phyloP scores from a whole-genome alignment of 768 basidiomycete genomes.

The Suillus discolor region DNA sequence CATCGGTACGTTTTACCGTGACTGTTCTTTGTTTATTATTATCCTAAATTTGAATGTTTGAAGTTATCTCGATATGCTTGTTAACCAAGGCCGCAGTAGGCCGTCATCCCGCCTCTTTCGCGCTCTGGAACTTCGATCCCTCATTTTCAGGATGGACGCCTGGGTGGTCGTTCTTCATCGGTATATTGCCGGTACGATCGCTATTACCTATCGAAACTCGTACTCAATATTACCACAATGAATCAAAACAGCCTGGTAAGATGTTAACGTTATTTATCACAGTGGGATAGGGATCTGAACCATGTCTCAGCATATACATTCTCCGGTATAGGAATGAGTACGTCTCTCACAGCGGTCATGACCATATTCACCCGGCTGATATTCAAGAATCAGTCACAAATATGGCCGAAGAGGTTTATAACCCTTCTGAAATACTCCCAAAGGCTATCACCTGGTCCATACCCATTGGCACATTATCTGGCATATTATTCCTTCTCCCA shows the following conservation, averaged over 20 bases:
- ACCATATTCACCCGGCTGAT: conserved; percentile 7
- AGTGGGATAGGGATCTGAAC: conserved; percentile 14
- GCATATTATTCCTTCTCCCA: conserved; percentile 59
- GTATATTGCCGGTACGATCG: conserved; percentile 50
- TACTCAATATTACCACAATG: conserved; percentile 5
- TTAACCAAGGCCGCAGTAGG: conserved; percentile 60
- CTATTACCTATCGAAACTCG: not conserved
- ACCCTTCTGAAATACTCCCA: conserved; percentile 57
- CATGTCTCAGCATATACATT: conserved; percentile 51
- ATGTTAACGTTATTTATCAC: conserved; percentile 4
- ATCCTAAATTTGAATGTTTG: conserved; percentile 18
- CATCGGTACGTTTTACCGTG: conserved; percentile 37
- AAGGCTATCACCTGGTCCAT: conserved; percentile 55
- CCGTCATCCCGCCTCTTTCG: conserved; percentile 55
- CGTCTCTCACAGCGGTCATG: conserved; percentile 14
- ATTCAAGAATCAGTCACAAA: conserved; percentile 46
- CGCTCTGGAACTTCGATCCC: conserved; percentile 59
- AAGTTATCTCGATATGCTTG: conserved; percentile 58
- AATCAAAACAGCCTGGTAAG: conserved; percentile 29
- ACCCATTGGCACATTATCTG: conserved; percentile 52
- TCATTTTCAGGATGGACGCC: conserved; percentile 68
- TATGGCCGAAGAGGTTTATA: conserved; percentile 69
- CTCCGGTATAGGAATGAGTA: conserved; percentile 66
- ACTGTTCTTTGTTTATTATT: not conserved
- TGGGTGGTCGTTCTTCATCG: conserved; percentile 72